Evolutionary conservation across 1,139 yeast genomes (phyloP).

Genomic region (Wickerhamiella infanticola): DNA sequence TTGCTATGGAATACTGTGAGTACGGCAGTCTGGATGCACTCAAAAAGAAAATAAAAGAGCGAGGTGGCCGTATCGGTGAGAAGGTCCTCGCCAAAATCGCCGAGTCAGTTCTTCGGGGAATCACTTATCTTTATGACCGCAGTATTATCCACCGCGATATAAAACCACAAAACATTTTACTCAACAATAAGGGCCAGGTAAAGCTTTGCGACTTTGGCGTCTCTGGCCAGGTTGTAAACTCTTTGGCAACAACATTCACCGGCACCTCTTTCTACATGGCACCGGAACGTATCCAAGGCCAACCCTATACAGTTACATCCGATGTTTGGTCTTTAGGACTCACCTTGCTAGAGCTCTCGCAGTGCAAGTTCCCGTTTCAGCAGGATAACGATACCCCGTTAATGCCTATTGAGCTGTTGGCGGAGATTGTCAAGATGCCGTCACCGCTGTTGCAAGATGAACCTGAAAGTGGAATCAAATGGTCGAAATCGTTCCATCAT

Average conservation of each 20-base stretch:
- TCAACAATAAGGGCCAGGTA: constrained; percentile 63
- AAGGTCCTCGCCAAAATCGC: constrained; percentile 84
- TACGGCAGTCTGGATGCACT: constrained; percentile 83
- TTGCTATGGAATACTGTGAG: constrained; percentile 96
- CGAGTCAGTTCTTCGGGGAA: constrained; percentile 65
- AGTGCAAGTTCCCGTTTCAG: constrained; percentile 64
- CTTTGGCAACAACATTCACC: constrained; percentile 88
- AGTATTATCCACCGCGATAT: constrained; percentile 79
- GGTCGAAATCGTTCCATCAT: constrained; percentile 75
- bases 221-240: constrained; percentile 89
- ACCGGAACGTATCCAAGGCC: constrained; percentile 91
- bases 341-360: constrained; percentile 82
- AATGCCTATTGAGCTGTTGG: constrained; percentile 74
- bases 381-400: constrained; percentile 31
- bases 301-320: constrained; percentile 83
- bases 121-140: constrained; percentile 75
- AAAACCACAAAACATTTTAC: constrained; percentile 79
- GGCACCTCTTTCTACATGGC: constrained; percentile 98
- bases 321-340: constrained; percentile 95
- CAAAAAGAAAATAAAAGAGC: constrained; percentile 45
- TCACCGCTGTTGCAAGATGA: constrained; percentile 69
- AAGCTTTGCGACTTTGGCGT: constrained; percentile 98
- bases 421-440: constrained; percentile 60
- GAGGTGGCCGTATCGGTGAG: constrained; percentile 82
- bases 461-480: constrained; percentile 55